Percentiles rank a stretch among this genome's conserved stretches.
Evolutionary conservation across 768 basidiomycete species (phyloP).

Genomic region (Tricholomella constricta): DNA sequence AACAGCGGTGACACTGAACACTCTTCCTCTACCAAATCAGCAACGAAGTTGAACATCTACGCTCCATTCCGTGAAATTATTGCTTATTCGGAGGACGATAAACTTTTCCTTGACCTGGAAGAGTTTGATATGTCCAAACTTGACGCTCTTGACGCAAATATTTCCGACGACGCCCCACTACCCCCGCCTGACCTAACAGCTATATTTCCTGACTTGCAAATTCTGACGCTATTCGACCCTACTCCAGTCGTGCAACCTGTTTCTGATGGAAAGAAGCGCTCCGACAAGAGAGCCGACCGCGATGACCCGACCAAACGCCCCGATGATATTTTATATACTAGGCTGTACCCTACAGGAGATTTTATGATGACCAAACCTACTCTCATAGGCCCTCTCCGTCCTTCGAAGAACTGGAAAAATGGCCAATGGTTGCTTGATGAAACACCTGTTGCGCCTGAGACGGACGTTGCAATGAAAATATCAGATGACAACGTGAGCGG

Average conservation of each 20-base stretch:
- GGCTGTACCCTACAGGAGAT: conserved; percentile 70
- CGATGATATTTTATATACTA: conserved; percentile 79
- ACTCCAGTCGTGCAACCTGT: conserved; percentile 31
- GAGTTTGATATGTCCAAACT: conserved; percentile 32
- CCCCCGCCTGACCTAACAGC: conserved; percentile 54
- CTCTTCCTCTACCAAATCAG: conserved; percentile 36
- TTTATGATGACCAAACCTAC: conserved; percentile 86
- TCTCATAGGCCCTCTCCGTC: conserved; percentile 81
- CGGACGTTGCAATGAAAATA: conserved; percentile 40
- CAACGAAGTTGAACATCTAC: conserved; percentile 46
- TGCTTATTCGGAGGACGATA: conserved; percentile 59
- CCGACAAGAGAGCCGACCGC: conserved; percentile 60
- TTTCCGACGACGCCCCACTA: conserved; percentile 24
- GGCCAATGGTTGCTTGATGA: conserved; percentile 71
- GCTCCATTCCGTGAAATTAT: conserved; percentile 63
- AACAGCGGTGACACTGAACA: conserved; percentile 37
- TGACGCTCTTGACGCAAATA: conserved; percentile 23
- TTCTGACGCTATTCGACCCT: conserved; percentile 57
- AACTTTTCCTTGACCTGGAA: conserved; percentile 51
- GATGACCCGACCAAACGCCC: conserved; percentile 74
- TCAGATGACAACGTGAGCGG: conserved; percentile 54
- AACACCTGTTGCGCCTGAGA: conserved; percentile 43
- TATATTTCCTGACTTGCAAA: conserved; percentile 85
- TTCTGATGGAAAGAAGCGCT: conserved; percentile 50
- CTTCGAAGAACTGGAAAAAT: conserved; percentile 71